Conservation (phyloP, 2,329 filamentous ascomycete species). For the Aspergillus aculeatus region DNA sequence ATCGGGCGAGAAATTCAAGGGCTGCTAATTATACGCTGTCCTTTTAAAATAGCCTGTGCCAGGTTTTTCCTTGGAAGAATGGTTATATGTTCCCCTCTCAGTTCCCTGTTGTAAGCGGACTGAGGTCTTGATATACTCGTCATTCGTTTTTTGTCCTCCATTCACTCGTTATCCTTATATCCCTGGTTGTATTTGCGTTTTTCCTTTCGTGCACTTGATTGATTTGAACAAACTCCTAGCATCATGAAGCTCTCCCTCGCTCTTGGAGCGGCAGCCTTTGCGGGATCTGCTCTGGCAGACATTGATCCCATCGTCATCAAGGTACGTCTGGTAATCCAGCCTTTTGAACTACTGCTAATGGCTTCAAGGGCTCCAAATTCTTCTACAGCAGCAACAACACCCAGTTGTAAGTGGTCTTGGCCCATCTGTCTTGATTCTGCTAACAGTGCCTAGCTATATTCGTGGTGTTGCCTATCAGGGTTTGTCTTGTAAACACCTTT, state of each 20-base stretch:
- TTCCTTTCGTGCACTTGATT: not conserved
- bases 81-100: slow-evolving; percentile 2
- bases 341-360: not conserved
- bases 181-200: not conserved
- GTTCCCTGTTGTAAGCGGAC: not conserved
- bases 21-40: not conserved
- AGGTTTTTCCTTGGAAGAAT: not conserved
- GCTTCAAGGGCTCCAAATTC: slow-evolving; percentile 70
- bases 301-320: slow-evolving; percentile 59
- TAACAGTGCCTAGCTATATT: slow-evolving; percentile 58
- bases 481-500: not conserved
- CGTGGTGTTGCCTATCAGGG: slow-evolving; percentile 89
- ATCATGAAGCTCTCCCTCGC: slow-evolving; percentile 21
- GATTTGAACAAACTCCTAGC: not conserved
- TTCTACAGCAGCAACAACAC: slow-evolving; percentile 78
- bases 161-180: not conserved
- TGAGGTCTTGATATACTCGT: not conserved
- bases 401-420: slow-evolving; percentile 50
- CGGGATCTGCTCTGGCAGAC: slow-evolving; percentile 49
- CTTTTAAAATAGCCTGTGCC: not conserved
- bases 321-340: slow-evolving; percentile 1
- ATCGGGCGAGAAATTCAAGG: not conserved
- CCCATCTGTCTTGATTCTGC: not conserved
- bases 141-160: slow-evolving; percentile 8
- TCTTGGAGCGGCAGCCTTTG: slow-evolving; percentile 38